Conservation (phyloP, 768 basidiomycete species). For the Collybia mongolica region DNA sequence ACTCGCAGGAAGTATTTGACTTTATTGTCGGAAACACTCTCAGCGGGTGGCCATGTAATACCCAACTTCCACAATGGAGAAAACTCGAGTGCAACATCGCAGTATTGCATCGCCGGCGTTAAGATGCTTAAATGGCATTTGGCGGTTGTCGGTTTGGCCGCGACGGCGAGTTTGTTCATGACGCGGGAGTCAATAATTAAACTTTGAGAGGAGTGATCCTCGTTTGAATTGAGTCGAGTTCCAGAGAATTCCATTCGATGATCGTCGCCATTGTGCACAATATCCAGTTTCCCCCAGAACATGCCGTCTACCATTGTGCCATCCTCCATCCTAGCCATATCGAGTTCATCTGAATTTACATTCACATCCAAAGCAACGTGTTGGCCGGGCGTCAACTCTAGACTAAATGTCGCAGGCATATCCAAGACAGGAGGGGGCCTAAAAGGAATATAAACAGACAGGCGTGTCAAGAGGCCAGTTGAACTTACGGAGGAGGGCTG, state of each 20-base stretch:
- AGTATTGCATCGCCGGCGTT: slow-evolving; percentile 73
- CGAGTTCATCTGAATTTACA: slow-evolving; percentile 77
- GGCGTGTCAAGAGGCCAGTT: background rate
- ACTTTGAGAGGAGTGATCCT: slow-evolving; percentile 64
- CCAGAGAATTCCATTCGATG: slow-evolving; percentile 85
- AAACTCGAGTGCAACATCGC: slow-evolving; percentile 72
- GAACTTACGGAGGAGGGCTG: slow-evolving; percentile 49
- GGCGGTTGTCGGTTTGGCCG: slow-evolving; percentile 71
- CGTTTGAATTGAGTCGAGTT: slow-evolving; percentile 63
- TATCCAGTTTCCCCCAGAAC: slow-evolving; percentile 87
- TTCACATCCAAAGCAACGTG: slow-evolving; percentile 78
- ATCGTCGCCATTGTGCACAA: slow-evolving; percentile 73
- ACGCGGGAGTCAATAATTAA: slow-evolving; percentile 76
- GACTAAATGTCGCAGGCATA: slow-evolving; percentile 83
- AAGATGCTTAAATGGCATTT: slow-evolving; percentile 76
- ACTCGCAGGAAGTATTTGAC: slow-evolving; percentile 83
- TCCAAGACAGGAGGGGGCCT: slow-evolving; percentile 75
- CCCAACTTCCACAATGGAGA: slow-evolving; percentile 75
- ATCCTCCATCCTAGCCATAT: slow-evolving; percentile 92
- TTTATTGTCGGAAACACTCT: slow-evolving; percentile 63
- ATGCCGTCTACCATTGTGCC: slow-evolving; percentile 81
- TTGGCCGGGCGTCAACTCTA: slow-evolving; percentile 80
- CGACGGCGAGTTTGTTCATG: slow-evolving; percentile 73
- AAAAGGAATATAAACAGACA: slow-evolving; percentile 2
- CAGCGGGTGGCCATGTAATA: slow-evolving; percentile 77